These are phyloP conservation scores for Xylaria arbuscula DNA, from an alignment of 2,329 filamentous ascomycete species.

Conservation along the genomic window DNA sequence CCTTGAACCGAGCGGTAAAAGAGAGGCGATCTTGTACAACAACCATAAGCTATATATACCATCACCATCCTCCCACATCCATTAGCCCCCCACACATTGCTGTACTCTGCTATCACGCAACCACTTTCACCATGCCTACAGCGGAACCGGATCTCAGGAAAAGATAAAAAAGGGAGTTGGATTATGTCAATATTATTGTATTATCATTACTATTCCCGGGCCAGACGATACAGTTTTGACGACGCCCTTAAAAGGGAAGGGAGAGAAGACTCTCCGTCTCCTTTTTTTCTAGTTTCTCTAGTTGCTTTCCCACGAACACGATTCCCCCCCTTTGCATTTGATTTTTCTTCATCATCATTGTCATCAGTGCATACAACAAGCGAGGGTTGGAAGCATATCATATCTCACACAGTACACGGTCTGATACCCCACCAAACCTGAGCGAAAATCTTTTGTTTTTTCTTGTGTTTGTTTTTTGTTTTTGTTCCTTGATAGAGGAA, in stretches of 20 bases:
- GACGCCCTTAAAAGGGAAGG: conserved; percentile 6
- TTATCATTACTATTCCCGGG: conserved; percentile 1
- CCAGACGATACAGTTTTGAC: not conserved
- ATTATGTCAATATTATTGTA: conserved; percentile 24
- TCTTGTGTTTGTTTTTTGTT: not conserved
- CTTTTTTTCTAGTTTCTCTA: not conserved
- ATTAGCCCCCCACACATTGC: not conserved
- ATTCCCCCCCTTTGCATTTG: not conserved
- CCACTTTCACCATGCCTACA: conserved; percentile 1
- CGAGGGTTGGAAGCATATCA: conserved; percentile 29
- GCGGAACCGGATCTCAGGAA: conserved; percentile 9
- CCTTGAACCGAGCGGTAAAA: conserved; percentile 5
- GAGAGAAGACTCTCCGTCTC: not conserved
- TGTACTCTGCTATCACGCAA: not conserved
- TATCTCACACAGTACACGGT: conserved; percentile 25
- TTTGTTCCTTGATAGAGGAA: not conserved
- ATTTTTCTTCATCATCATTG: too few species aligned
- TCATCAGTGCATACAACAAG: conserved; percentile 26
- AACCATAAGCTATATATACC: conserved; percentile 15
- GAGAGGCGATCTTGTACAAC: not conserved
- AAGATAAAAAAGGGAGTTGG: conserved; percentile 27
- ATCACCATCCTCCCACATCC: not conserved
- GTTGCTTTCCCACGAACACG: not conserved
- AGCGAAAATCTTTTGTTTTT: conserved; percentile 17
- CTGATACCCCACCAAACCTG: conserved; percentile 26